A percentile compares a stretch with the other conserved stretches of the same genome.
Conservation (phyloP, 1,284 basidiomycete genomes). For the Coriolopsis trogii region DNA sequence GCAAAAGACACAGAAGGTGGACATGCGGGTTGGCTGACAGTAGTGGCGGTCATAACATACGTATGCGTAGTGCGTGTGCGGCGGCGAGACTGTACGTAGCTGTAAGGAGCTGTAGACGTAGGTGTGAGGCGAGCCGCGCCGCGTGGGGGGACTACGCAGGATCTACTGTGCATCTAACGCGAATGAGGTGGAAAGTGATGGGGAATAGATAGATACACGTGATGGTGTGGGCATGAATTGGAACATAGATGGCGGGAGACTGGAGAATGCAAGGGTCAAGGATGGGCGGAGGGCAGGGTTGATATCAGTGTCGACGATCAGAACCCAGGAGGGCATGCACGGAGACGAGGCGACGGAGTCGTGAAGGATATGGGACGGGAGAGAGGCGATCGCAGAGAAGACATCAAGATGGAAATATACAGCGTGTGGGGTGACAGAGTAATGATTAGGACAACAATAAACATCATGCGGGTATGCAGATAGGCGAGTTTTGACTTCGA, state of each 20-base stretch:
- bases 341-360: neutral
- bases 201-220: constrained; percentile 21
- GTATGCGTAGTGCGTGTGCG: constrained; percentile 3
- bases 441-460: constrained; percentile 25
- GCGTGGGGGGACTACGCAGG: constrained; percentile 9
- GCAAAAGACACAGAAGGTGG: constrained; percentile 24
- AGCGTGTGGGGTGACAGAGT: constrained; percentile 5
- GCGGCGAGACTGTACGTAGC: constrained; percentile 3
- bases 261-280: constrained; percentile 6
- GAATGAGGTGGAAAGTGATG: neutral
- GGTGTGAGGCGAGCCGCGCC: neutral
- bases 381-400: constrained; percentile 7
- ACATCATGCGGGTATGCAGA: constrained; percentile 23
- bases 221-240: constrained; percentile 3
- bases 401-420: constrained; percentile 10
- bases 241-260: constrained; percentile 4
- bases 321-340: neutral
- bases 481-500: constrained; percentile 20
- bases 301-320: neutral
- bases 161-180: constrained; percentile 22
- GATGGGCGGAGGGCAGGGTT: neutral
- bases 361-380: constrained; percentile 1
- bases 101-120: neutral
- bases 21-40: constrained; percentile 14
- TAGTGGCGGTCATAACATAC: constrained; percentile 17